Percentiles rank a stretch among this genome's conserved stretches.
Evolutionary conservation across 805 yeast genomes (phyloP).

Genomic region (Barnettozyma populi): DNA sequence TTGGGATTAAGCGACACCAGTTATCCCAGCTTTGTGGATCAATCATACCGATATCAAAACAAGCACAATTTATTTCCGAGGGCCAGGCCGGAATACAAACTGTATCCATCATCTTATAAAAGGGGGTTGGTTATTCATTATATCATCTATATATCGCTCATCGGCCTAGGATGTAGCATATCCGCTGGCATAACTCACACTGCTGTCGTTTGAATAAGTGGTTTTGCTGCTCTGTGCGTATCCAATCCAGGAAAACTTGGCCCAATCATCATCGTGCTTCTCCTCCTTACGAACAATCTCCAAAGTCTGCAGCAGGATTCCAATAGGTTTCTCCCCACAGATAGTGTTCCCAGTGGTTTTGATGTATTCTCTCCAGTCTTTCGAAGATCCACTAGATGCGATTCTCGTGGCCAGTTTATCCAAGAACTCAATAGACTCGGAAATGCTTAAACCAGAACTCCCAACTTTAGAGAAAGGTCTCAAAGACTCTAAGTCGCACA

Average conservation of each 20-base stretch:
- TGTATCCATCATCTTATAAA: no score
- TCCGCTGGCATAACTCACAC: slow-evolving; percentile 92
- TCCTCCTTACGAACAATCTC: slow-evolving; percentile 30
- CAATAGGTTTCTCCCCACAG: slow-evolving; percentile 86
- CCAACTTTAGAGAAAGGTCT: slow-evolving; percentile 5
- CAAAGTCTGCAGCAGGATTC: slow-evolving; percentile 51
- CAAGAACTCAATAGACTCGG: slow-evolving; percentile 65
- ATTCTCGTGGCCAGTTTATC: slow-evolving; percentile 69
- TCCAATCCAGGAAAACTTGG: slow-evolving; percentile 61
- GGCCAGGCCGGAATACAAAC: no score
- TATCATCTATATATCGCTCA: no score
- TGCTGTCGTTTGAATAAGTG: slow-evolving; percentile 46
- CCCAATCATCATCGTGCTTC: slow-evolving; percentile 16
- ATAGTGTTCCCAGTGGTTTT: slow-evolving; percentile 76
- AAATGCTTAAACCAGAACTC: slow-evolving; percentile 40
- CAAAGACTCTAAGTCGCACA: slow-evolving; percentile 16
- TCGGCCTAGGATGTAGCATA: slow-evolving; percentile 27
- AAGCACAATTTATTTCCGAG: no score
- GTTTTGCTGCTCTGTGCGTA: slow-evolving; percentile 73
- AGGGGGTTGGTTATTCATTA: no score
- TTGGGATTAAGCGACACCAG: not conserved
- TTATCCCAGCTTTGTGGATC: not conserved
- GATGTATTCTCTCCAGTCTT: slow-evolving; percentile 64
- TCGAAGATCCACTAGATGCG: slow-evolving; percentile 50
- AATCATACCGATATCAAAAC: no score